Conservation (phyloP, 1,284 basidiomycete species). For the Sanghuangporus sanghuang region DNA sequence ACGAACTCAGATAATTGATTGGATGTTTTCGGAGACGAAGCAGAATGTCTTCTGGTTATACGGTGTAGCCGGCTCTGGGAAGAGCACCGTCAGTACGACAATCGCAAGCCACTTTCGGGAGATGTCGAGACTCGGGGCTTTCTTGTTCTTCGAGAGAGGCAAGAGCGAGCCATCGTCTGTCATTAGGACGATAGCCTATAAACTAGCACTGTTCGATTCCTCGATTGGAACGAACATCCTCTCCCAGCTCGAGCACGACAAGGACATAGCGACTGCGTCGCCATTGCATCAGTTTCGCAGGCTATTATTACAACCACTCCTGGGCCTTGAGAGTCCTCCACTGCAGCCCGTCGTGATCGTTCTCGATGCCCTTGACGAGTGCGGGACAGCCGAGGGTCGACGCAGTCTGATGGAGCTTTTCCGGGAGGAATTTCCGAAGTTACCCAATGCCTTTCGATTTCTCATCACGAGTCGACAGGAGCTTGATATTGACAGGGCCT, state of each 20-base stretch:
- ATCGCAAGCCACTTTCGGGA: slow-evolving; percentile 18
- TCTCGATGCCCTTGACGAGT: slow-evolving; percentile 5
- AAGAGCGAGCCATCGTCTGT: not conserved
- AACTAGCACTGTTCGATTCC: not conserved
- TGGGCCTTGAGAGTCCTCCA: too few relatives aligned
- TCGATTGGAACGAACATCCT: not conserved
- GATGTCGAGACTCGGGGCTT: slow-evolving; percentile 21
- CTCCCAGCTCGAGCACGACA: not conserved
- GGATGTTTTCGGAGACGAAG: not conserved
- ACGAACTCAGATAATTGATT: not conserved
- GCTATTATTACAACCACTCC: not conserved
- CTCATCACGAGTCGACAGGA: not conserved
- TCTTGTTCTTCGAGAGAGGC: slow-evolving; percentile 26
- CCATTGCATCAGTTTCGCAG: not conserved
- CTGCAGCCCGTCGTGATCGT: not conserved
- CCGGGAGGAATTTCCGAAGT: not conserved
- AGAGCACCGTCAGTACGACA: slow-evolving; percentile 23
- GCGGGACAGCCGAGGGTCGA: not conserved
- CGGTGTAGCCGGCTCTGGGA: slow-evolving; percentile 19
- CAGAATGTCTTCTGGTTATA: not conserved
- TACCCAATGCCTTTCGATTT: not conserved
- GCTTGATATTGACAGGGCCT: not conserved
- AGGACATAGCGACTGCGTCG: not conserved
- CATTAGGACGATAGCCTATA: not conserved
- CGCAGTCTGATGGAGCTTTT: not conserved